phyloP scores from a whole-genome alignment of 2,329 filamentous ascomycete genomes.

The Blastomyces gilchristii region DNA sequence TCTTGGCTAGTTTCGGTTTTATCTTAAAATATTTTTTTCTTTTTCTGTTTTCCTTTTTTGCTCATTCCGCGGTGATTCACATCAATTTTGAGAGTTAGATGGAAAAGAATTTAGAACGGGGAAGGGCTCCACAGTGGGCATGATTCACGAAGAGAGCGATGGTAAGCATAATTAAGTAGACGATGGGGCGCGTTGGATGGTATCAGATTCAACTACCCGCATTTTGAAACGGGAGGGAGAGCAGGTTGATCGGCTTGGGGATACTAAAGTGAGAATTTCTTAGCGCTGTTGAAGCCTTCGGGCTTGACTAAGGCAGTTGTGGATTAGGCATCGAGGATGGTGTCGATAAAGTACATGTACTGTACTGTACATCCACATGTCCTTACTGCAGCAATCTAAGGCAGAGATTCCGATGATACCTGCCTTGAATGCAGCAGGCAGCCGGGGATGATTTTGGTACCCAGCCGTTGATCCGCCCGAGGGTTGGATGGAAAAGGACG shows the following conservation, averaged over 20 bases:
- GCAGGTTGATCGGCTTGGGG: background rate
- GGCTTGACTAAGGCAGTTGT: background rate
- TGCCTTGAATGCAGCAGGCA: background rate
- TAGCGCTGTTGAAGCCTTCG: background rate
- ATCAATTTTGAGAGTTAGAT: background rate
- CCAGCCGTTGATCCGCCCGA: background rate
- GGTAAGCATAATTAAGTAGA: background rate
- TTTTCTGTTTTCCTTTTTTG: background rate
- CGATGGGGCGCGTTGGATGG: background rate
- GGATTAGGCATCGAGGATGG: background rate
- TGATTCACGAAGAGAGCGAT: background rate
- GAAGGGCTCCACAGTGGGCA: background rate
- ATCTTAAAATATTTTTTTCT: no score
- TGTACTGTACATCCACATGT: background rate
- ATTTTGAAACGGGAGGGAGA: background rate
- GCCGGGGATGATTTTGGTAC: background rate
- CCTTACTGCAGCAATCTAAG: background rate
- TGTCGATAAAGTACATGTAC: background rate
- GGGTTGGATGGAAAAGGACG: background rate
- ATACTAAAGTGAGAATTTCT: background rate
- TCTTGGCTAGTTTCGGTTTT: background rate
- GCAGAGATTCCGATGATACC: background rate
- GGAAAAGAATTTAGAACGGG: background rate
- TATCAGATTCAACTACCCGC: background rate
- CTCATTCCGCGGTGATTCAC: background rate